Conservation (phyloP, 257 asterid genomes). For the Plectranthus barbatus region DNA sequence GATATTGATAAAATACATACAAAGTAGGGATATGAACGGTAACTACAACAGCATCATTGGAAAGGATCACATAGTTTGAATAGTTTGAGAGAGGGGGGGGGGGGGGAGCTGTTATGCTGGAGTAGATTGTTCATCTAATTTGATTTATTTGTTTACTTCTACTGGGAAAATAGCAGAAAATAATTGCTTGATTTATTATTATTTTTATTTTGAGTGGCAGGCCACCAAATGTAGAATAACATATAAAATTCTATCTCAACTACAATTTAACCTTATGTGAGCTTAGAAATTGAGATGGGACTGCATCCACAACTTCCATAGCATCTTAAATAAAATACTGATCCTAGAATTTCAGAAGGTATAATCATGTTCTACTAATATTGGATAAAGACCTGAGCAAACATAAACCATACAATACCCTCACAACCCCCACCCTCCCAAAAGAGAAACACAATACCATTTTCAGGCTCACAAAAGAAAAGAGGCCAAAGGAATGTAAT, state of each 20-base stretch:
- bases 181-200: neutral
- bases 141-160: too few species aligned
- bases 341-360: neutral
- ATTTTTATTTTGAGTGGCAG: neutral
- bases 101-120: too few species aligned
- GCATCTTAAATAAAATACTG: neutral
- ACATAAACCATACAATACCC: neutral
- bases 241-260: neutral
- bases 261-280: neutral
- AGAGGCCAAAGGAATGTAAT: constrained; percentile 1
- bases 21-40: neutral
- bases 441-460: neutral
- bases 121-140: too few species aligned
- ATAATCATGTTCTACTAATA: neutral
- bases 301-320: neutral
- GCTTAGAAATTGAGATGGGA: neutral
- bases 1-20: neutral
- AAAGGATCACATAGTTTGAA: too few species aligned
- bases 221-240: neutral
- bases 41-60: neutral
- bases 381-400: neutral
- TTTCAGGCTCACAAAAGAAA: neutral
- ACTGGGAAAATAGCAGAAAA: neutral
- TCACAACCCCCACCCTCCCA: neutral
- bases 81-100: too few species aligned